Conservation (phyloP, 345 rosid genomes). For the Heritiera fomes region DNA sequence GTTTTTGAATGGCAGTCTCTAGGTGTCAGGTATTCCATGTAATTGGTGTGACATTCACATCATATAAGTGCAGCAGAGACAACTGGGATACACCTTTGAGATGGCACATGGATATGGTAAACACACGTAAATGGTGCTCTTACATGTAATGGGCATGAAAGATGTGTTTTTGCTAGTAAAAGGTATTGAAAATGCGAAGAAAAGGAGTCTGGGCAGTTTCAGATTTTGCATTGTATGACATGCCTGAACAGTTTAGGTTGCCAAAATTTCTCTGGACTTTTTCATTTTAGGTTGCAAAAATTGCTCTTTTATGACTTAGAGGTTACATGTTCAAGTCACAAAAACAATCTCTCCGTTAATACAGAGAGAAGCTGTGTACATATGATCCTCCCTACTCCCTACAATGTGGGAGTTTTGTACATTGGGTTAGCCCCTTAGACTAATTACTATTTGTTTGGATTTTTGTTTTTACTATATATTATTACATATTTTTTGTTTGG, state of each 20-base stretch:
- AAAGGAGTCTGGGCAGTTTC: not conserved
- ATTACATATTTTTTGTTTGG: not conserved
- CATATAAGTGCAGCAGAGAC: not conserved
- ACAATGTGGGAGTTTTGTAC: too few species aligned
- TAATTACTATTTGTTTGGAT: not conserved
- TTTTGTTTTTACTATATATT: not conserved
- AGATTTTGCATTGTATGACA: not conserved
- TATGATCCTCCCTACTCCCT: too few species aligned
- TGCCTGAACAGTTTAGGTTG: not conserved
- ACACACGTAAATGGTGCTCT: not conserved
- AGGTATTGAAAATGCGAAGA: not conserved
- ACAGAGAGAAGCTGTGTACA: too few species aligned
- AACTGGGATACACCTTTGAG: not conserved
- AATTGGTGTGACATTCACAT: not conserved
- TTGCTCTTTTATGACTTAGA: too few species aligned
- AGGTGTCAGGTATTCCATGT: not conserved
- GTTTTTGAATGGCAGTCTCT: conserved; percentile 15
- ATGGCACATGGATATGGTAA: conserved; percentile 14
- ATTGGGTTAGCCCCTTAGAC: too few species aligned
- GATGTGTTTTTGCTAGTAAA: not conserved
- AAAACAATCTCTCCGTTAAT: too few species aligned
- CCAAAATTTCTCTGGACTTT: not conserved
- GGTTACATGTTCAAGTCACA: too few species aligned
- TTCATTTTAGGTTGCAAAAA: too few species aligned
- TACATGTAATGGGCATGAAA: not conserved